These are phyloP conservation scores for Mucor saturninus DNA, from an alignment of 371 early-diverging fungal species.

Conservation along the genomic window DNA sequence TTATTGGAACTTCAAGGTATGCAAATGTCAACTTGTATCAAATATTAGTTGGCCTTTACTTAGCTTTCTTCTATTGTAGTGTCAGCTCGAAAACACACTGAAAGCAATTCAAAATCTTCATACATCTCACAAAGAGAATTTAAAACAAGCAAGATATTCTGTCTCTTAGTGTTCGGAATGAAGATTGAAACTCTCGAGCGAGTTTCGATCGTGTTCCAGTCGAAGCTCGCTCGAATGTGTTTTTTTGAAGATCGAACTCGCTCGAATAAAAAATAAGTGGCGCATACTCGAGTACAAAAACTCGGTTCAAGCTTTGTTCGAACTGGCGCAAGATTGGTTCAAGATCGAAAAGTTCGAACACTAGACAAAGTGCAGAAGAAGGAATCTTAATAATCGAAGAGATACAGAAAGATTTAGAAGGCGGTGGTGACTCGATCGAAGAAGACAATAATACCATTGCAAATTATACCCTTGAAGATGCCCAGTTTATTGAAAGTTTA, in stretches of 20 bases:
- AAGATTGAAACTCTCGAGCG: too few species aligned
- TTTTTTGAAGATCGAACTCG: too few species aligned
- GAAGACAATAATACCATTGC: constrained; percentile 7
- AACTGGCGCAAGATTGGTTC: too few species aligned
- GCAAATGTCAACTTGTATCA: constrained; percentile 3
- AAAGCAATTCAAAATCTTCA: constrained; percentile 3
- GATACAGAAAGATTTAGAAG: constrained; percentile 15
- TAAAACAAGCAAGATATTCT: too few species aligned
- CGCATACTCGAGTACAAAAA: too few species aligned
- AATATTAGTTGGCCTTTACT: constrained; percentile 1
- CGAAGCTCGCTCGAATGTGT: too few species aligned
- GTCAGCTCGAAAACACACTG: constrained; percentile 3
- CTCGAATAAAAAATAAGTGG: too few species aligned
- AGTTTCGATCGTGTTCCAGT: too few species aligned
- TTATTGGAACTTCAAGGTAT: constrained; percentile 1
- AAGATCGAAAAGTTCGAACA: too few species aligned
- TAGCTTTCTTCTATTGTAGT: constrained; percentile 3
- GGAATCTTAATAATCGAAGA: constrained; percentile 13
- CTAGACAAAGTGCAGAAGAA: constrained; percentile 14
- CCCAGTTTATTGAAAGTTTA: constrained; percentile 12
- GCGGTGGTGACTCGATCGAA: not conserved
- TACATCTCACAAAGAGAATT: constrained; percentile 1
- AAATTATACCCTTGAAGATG: constrained; percentile 6
- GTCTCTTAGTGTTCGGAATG: too few species aligned
- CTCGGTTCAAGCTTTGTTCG: too few species aligned